Conservation (phyloP, 2,329 filamentous ascomycete genomes). For the Claviceps digitariae region DNA sequence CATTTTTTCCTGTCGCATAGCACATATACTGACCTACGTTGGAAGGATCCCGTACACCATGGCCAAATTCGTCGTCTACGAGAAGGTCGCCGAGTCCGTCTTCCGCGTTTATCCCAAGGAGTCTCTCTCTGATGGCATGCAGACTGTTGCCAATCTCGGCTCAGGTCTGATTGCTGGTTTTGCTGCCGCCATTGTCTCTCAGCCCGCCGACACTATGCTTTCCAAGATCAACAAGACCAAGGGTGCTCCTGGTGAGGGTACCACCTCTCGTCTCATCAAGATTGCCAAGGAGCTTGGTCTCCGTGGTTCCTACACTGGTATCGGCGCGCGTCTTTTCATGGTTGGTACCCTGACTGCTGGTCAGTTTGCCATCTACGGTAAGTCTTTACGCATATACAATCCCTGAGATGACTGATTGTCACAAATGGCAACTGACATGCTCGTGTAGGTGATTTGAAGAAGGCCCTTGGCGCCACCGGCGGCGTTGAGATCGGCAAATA, state of each 20-base stretch:
- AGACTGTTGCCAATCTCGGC: conserved; percentile 70
- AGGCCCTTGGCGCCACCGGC: conserved; percentile 30
- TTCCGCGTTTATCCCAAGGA: conserved; percentile 60
- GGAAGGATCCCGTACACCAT: conserved; percentile 78
- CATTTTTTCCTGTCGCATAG: background rate
- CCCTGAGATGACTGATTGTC: background rate
- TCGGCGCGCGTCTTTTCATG: conserved; percentile 54
- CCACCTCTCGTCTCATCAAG: conserved; percentile 68
- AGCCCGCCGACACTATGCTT: conserved; percentile 88
- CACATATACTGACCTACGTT: background rate
- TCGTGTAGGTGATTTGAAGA: conserved; percentile 44
- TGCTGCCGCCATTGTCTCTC: conserved; percentile 74
- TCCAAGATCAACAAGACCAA: conserved; percentile 95
- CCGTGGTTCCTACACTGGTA: conserved; percentile 64
- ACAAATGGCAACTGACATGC: background rate
- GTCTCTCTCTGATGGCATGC: conserved; percentile 49
- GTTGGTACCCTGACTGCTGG: conserved; percentile 62
- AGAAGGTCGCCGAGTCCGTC: conserved; percentile 69
- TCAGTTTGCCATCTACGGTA: conserved; percentile 77
- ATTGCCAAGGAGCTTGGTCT: conserved; percentile 77
- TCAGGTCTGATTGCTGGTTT: conserved; percentile 48
- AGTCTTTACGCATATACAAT: background rate
- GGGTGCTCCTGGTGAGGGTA: conserved; percentile 75
- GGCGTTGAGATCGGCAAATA: conserved; percentile 15
- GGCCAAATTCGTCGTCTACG: conserved; percentile 90